phyloP scores from a whole-genome alignment of 2,329 filamentous ascomycete genomes.

The Hymenoscyphus repandus region DNA sequence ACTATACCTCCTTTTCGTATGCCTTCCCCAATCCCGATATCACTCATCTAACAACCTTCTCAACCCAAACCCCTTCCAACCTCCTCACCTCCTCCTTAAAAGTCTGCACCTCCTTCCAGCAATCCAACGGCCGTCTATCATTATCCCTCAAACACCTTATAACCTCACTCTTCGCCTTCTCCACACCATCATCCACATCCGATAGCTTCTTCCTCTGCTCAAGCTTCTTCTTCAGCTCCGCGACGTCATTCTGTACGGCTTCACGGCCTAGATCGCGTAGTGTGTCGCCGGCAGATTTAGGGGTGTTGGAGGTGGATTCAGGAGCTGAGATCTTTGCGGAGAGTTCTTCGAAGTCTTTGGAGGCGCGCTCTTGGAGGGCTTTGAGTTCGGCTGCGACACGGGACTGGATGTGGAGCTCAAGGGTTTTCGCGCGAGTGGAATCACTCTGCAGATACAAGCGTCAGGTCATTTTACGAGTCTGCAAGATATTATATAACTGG shows the following conservation, averaged over 20 bases:
- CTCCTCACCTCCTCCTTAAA: conserved; percentile 87
- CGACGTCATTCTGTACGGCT: conserved; percentile 54
- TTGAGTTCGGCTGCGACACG: conserved; percentile 83
- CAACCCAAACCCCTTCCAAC: conserved; percentile 83
- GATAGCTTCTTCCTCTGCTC: conserved; percentile 60
- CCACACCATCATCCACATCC: conserved; percentile 65
- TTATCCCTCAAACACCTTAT: conserved; percentile 77
- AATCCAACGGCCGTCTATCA: conserved; percentile 84
- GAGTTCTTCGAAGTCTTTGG: conserved; percentile 62
- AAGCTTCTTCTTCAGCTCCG: conserved; percentile 52
- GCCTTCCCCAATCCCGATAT: background rate
- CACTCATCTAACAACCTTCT: conserved; percentile 58
- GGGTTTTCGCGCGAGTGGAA: conserved; percentile 72
- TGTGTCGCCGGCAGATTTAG: conserved; percentile 29
- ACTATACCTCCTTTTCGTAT: background rate
- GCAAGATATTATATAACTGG: background rate
- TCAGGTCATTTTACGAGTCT: background rate
- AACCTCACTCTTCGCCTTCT: conserved; percentile 69
- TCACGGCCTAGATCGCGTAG: conserved; percentile 35
- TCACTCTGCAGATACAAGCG: conserved; percentile 60
- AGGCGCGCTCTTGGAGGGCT: conserved; percentile 67
- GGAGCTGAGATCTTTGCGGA: conserved; percentile 54
- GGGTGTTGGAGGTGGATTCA: conserved; percentile 8
- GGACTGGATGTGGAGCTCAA: conserved; percentile 83
- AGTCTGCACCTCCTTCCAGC: conserved; percentile 85